A percentile compares a stretch with the other conserved stretches of the same genome.
Evolutionary conservation across 2,329 filamentous ascomycete genomes (phyloP).

Genomic region (Clarireedia monteithiana): DNA sequence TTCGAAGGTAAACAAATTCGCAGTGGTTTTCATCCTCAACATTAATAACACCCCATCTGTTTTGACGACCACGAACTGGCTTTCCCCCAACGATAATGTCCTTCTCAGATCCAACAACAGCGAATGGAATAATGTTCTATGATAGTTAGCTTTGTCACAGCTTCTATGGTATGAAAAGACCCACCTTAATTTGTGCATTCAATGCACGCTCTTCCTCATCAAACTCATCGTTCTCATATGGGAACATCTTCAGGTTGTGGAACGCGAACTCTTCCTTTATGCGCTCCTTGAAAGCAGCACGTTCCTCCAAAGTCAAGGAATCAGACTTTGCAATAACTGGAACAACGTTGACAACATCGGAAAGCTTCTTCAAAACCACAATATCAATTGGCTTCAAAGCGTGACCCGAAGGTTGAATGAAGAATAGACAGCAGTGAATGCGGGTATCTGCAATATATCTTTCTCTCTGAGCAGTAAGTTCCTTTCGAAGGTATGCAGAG

Average conservation of each 20-base stretch:
- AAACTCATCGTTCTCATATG: slow-evolving; percentile 98
- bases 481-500: slow-evolving; percentile 97
- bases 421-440: slow-evolving; percentile 99
- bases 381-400: slow-evolving; percentile 99
- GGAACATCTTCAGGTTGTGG: slow-evolving; percentile 99
- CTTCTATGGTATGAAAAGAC: slow-evolving; percentile 12
- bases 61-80: slow-evolving; percentile 95
- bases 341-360: slow-evolving; percentile 97
- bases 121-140: slow-evolving; percentile 90
- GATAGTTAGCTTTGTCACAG: slow-evolving; percentile 29
- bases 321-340: slow-evolving; percentile 98
- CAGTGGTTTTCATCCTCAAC: slow-evolving; percentile 99
- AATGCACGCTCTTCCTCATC: slow-evolving; percentile 91
- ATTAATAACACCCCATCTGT: slow-evolving; percentile 99
- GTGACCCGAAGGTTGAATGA: slow-evolving; percentile 97
- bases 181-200: slow-evolving; percentile 94
- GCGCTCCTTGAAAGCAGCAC: slow-evolving; percentile 92
- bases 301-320: slow-evolving; percentile 91
- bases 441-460: slow-evolving; percentile 98
- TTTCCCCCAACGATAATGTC: slow-evolving; percentile 96
- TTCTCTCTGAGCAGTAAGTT: slow-evolving; percentile 97
- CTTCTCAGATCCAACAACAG: slow-evolving; percentile 96
- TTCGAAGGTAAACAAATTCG: slow-evolving; percentile 96
- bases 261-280: slow-evolving; percentile 99
- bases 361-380: slow-evolving; percentile 98